These are phyloP conservation scores for Myrica gale DNA, from an alignment of 306 rosid genomes.

Conservation along the genomic window DNA sequence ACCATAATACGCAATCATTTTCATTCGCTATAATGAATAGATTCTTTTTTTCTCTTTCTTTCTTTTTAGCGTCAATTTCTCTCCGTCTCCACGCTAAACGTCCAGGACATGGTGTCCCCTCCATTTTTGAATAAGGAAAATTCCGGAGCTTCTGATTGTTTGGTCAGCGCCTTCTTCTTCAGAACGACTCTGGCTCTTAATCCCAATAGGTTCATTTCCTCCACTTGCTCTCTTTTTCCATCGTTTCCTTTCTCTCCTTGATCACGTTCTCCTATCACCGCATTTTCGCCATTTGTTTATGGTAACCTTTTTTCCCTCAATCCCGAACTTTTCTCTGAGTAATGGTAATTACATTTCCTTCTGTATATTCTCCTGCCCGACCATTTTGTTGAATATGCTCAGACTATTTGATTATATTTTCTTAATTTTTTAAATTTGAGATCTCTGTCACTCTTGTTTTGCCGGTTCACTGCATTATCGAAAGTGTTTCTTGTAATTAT, in stretches of 20 bases:
- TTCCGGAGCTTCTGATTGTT: slow-evolving; percentile 13
- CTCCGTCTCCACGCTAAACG: slow-evolving; percentile 8
- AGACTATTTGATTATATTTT: neutral
- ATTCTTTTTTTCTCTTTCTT: neutral
- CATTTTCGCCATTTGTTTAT: neutral
- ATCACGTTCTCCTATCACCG: neutral
- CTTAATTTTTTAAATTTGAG: neutral
- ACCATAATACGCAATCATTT: neutral
- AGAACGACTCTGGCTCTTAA: slow-evolving; percentile 6
- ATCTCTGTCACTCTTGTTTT: neutral
- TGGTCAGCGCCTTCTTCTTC: slow-evolving; percentile 6
- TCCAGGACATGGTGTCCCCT: slow-evolving; percentile 20
- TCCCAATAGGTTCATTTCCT: slow-evolving; percentile 7
- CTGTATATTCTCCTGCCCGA: neutral
- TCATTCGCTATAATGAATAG: neutral
- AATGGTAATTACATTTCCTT: neutral
- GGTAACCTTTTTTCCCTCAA: too few species aligned
- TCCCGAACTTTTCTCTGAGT: neutral
- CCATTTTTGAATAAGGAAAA: slow-evolving; percentile 6
- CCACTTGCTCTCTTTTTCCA: neutral
- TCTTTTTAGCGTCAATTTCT: slow-evolving; percentile 17
- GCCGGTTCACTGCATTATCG: neutral
- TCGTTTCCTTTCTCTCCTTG: slow-evolving; percentile 2
- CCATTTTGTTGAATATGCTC: neutral
- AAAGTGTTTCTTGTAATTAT: slow-evolving; percentile 4